These are phyloP conservation scores for Amaranthus hypochondriacus DNA, from an alignment of 148 eudicot genomes.

Conservation along the genomic window DNA sequence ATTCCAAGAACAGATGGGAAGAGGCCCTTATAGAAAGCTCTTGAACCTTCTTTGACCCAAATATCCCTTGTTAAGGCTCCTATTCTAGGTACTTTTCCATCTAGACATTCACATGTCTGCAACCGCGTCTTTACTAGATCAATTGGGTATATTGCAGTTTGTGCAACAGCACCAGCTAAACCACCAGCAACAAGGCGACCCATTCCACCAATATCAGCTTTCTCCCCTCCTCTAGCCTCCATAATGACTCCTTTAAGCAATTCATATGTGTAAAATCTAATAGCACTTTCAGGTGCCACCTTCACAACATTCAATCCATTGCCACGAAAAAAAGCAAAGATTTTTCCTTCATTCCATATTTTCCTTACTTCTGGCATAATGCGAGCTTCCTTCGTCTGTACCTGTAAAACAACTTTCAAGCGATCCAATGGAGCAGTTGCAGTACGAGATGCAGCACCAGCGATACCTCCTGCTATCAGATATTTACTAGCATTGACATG, in stretches of 20 bases:
- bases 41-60: conserved; percentile 81
- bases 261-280: conserved; percentile 82
- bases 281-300: conserved; percentile 97
- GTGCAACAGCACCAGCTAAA: conserved; percentile 92
- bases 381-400: conserved; percentile 57
- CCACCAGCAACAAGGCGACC: conserved; percentile 91
- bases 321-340: conserved; percentile 87
- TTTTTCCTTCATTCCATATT: conserved; percentile 80
- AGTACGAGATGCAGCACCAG: conserved; percentile 97
- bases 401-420: conserved; percentile 75
- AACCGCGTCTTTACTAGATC: conserved; percentile 93
- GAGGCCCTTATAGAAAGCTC: conserved; percentile 84
- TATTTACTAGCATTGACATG: conserved; percentile 80
- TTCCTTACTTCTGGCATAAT: conserved; percentile 52
- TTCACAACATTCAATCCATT: conserved; percentile 87
- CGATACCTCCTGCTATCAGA: conserved; percentile 88
- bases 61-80: conserved; percentile 69
- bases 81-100: conserved; percentile 61
- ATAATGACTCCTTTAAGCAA: conserved; percentile 64
- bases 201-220: conserved; percentile 59
- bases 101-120: conserved; percentile 58
- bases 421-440: conserved; percentile 98
- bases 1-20: conserved; percentile 91
- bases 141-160: conserved; percentile 88
- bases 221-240: conserved; percentile 54